phyloP scores from a whole-genome alignment of 2,329 filamentous ascomycete species.

The Trichoderma sp. region DNA sequence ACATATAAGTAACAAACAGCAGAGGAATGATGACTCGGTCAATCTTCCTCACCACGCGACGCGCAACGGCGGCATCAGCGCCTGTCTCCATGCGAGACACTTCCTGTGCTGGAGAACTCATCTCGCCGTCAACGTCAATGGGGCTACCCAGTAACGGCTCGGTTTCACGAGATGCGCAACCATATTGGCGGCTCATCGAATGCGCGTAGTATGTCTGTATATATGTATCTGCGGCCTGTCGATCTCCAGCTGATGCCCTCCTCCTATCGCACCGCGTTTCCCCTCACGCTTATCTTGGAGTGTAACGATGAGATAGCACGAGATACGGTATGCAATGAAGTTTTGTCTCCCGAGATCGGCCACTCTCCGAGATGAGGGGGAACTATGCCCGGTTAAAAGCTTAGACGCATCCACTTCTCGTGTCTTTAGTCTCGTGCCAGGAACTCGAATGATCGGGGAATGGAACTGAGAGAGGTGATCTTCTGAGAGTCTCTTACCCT shows the following conservation, averaged over 20 bases:
- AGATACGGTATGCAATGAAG: constrained; percentile 3
- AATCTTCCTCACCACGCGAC: constrained; percentile 51
- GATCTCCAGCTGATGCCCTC: not conserved
- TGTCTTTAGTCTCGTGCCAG: not conserved
- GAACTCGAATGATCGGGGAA: not conserved
- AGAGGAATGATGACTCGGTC: constrained; percentile 53
- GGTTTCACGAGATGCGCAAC: not conserved
- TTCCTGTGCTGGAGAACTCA: constrained; percentile 12
- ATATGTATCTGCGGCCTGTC: not conserved
- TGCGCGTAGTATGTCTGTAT: not conserved
- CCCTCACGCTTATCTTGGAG: constrained; percentile 17
- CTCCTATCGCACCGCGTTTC: not conserved
- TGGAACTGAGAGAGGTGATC: not conserved
- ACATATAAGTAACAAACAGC: constrained; percentile 54
- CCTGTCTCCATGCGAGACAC: constrained; percentile 14
- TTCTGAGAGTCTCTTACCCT: not conserved
- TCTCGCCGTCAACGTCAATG: not conserved
- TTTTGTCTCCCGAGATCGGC: constrained; percentile 11
- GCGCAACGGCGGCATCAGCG: constrained; percentile 27
- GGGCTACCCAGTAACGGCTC: constrained; percentile 3
- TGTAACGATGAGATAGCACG: not conserved
- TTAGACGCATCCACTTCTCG: not conserved
- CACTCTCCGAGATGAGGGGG: not conserved
- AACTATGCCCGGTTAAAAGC: constrained; percentile 7
- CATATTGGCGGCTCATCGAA: not conserved